Conservation (phyloP, 805 yeast species). For the Starmera pachycereana region DNA sequence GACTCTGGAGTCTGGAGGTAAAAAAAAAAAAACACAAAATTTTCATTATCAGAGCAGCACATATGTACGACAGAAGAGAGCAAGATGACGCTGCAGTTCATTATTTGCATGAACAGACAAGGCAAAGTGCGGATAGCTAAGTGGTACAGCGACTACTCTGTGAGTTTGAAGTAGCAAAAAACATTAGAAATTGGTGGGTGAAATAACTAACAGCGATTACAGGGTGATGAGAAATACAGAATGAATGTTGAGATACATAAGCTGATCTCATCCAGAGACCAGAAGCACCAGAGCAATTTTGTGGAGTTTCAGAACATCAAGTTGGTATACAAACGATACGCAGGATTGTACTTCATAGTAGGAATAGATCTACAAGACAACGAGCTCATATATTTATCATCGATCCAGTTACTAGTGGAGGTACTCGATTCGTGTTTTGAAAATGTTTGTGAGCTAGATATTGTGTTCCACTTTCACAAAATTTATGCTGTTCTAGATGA, state of each 20-base stretch:
- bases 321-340: constrained; percentile 80
- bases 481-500: constrained; percentile 79
- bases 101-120: constrained; percentile 80
- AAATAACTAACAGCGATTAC: constrained; percentile 20
- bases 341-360: constrained; percentile 82
- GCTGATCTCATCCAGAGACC: constrained; percentile 72
- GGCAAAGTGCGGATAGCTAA: constrained; percentile 85
- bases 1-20: too few relatives aligned
- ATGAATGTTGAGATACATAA: constrained; percentile 62
- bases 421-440: constrained; percentile 77
- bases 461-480: constrained; percentile 85
- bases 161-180: constrained; percentile 22
- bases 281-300: constrained; percentile 72
- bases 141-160: constrained; percentile 49
- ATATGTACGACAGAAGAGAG: not conserved
- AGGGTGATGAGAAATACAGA: constrained; percentile 35
- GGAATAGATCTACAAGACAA: constrained; percentile 74
- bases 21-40: too few relatives aligned
- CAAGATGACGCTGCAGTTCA: constrained; percentile 70
- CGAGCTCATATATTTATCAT: constrained; percentile 74
- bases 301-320: constrained; percentile 60
- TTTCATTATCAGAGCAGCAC: not conserved
- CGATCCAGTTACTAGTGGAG: constrained; percentile 83
- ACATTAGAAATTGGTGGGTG: constrained; percentile 6
- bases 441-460: constrained; percentile 75